Evolutionary conservation across 2,329 filamentous ascomycete species (phyloP).

Genomic region (Colletotrichum echinochloae): DNA sequence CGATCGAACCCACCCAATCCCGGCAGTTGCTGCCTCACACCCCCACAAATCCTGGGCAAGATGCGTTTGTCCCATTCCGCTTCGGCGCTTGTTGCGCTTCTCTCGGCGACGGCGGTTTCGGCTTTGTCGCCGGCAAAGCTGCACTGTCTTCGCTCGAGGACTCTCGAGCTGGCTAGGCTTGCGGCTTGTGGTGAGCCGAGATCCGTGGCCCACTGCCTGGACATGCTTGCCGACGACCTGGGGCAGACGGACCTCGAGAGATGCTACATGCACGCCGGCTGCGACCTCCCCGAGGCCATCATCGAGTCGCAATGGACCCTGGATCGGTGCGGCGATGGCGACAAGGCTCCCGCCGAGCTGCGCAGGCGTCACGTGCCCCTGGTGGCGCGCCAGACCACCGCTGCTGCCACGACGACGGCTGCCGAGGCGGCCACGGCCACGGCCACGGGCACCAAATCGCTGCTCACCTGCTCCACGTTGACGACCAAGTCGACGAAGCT

Average conservation of each 20-base stretch:
- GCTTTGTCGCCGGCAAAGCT: slow-evolving; percentile 46
- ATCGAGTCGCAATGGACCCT: slow-evolving; percentile 47
- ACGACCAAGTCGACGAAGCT: slow-evolving; percentile 53
- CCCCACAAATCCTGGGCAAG: slow-evolving; percentile 34
- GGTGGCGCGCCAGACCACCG: slow-evolving; percentile 39
- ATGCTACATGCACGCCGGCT: slow-evolving; percentile 53
- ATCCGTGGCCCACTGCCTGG: slow-evolving; percentile 58
- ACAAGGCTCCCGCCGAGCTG: slow-evolving; percentile 35
- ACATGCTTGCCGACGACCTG: slow-evolving; percentile 47
- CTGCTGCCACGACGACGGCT: slow-evolving; percentile 37
- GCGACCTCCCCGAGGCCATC: slow-evolving; percentile 48
- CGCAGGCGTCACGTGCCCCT: slow-evolving; percentile 34
- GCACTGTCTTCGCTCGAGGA: slow-evolving; percentile 56
- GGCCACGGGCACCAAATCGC: slow-evolving; percentile 41
- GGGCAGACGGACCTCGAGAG: slow-evolving; percentile 51
- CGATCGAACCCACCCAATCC: slow-evolving; percentile 17
- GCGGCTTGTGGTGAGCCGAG: slow-evolving; percentile 59
- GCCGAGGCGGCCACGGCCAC: not conserved
- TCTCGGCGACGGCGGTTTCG: slow-evolving; percentile 47
- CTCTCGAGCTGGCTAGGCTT: slow-evolving; percentile 53
- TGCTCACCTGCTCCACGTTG: slow-evolving; percentile 46
- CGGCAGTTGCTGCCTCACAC: slow-evolving; percentile 16
- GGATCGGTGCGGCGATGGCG: slow-evolving; percentile 47
- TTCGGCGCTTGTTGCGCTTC: slow-evolving; percentile 32
- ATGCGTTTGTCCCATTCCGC: slow-evolving; percentile 34